Conservation (phyloP, 2,329 filamentous ascomycete species). For the Paraphoma chrysanthemicola region DNA sequence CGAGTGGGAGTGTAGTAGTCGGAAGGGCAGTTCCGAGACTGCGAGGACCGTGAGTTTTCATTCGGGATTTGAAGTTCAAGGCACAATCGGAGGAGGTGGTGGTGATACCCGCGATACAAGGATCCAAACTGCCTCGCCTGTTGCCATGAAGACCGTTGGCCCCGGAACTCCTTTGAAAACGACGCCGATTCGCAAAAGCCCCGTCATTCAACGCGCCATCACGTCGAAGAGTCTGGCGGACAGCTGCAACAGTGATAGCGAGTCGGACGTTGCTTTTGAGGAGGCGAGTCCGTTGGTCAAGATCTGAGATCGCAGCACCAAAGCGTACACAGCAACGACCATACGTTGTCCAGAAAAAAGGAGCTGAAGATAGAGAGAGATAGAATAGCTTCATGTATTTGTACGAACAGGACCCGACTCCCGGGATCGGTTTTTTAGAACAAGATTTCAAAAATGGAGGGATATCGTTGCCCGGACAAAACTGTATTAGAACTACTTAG, state of each 20-base stretch:
- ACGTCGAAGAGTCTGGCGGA: slow-evolving; percentile 2
- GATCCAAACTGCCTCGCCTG: neutral
- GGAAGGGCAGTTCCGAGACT: slow-evolving; percentile 7
- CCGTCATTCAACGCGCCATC: slow-evolving; percentile 2
- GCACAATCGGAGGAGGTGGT: slow-evolving; percentile 18
- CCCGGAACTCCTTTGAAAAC: too few relatives aligned
- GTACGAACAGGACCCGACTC: neutral
- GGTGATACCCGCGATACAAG: neutral
- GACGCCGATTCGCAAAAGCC: neutral
- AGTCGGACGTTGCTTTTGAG: neutral
- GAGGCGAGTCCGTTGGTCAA: slow-evolving; percentile 8
- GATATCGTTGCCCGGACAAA: too few relatives aligned
- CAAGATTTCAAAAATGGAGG: too few relatives aligned
- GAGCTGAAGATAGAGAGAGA: too few relatives aligned
- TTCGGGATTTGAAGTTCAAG: slow-evolving; percentile 26
- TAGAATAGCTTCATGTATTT: slow-evolving; percentile 7
- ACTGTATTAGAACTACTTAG: too few relatives aligned
- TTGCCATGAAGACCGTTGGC: neutral
- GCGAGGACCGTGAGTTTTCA: slow-evolving; percentile 10
- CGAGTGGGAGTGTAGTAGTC: slow-evolving; percentile 8
- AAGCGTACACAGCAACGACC: too few relatives aligned
- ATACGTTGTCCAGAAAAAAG: too few relatives aligned
- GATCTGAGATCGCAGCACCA: neutral
- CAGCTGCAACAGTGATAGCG: slow-evolving; percentile 9
- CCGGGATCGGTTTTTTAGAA: too few relatives aligned